Evolutionary conservation across 306 rosid genomes (phyloP).

Genomic region (Pterocarpus santalinus): DNA sequence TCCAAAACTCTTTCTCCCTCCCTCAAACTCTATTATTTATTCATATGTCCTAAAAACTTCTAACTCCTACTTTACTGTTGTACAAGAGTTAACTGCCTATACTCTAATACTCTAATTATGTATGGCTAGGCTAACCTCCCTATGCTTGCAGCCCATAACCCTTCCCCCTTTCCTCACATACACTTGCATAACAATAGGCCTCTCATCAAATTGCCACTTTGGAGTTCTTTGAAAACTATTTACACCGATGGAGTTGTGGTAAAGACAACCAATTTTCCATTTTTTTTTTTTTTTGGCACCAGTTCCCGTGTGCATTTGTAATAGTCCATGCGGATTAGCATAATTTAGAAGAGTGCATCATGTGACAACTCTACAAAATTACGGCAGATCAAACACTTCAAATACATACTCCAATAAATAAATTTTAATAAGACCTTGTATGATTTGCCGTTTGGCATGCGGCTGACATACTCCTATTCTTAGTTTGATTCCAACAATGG

Average conservation of each 20-base stretch:
- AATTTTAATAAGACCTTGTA: background rate
- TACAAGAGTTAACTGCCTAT: too few relatives aligned
- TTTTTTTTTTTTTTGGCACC: background rate
- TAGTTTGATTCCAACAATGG: background rate
- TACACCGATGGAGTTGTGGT: background rate
- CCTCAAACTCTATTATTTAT: too few relatives aligned
- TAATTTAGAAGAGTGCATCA: background rate
- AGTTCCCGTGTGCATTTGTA: background rate
- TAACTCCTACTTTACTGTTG: too few relatives aligned
- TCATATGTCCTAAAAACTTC: too few relatives aligned
- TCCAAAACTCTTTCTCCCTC: too few relatives aligned
- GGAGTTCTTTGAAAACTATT: slow-evolving; percentile 9
- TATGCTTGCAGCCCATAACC: too few relatives aligned
- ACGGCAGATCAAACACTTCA: background rate
- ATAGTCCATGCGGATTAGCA: background rate
- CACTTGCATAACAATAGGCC: too few relatives aligned
- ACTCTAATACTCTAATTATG: too few relatives aligned
- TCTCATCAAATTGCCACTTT: background rate
- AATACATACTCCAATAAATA: background rate
- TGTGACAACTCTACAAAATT: background rate
- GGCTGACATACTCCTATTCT: background rate
- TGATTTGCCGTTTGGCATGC: background rate
- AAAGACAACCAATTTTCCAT: background rate
- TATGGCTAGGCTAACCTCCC: too few relatives aligned
- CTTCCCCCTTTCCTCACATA: too few relatives aligned